Percentiles rank a stretch among this genome's conserved stretches.
These are phyloP conservation scores for Ophiocordyceps camponoti-rufipedis DNA, from an alignment of 2,329 filamentous ascomycete species.

Conservation along the genomic window DNA sequence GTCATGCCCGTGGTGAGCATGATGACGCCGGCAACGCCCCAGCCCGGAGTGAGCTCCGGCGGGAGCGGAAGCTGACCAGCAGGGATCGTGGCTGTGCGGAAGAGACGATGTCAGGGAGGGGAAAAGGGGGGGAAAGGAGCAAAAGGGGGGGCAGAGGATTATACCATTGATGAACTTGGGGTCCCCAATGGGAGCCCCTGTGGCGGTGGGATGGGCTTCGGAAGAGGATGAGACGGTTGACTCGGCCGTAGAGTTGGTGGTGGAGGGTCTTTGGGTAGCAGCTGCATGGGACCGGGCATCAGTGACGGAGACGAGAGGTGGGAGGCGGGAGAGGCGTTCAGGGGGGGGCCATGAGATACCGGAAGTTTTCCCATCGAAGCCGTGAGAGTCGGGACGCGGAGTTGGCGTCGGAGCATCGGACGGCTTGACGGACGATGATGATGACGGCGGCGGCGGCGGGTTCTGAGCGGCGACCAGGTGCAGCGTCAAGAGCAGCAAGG, in stretches of 20 bases:
- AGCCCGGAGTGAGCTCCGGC: slow-evolving; percentile 62
- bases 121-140: background rate
- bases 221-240: background rate
- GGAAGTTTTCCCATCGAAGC: background rate
- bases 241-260: background rate
- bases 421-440: background rate
- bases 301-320: background rate
- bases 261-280: background rate
- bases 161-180: slow-evolving; percentile 17
- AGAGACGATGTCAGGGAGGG: slow-evolving; percentile 1
- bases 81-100: slow-evolving; percentile 23
- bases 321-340: background rate
- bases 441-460: slow-evolving; percentile 1
- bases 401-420: background rate
- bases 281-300: background rate
- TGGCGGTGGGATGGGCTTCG: slow-evolving; percentile 2
- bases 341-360: background rate
- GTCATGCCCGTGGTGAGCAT: slow-evolving; percentile 54
- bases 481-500: slow-evolving; percentile 17
- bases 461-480: slow-evolving; percentile 19
- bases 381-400: background rate
- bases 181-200: slow-evolving; percentile 6
- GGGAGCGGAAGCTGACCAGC: slow-evolving; percentile 46
- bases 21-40: slow-evolving; percentile 61
- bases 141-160: background rate